Conservation (phyloP, 2,329 filamentous ascomycete genomes). For the Chaetoscypha palmicola region DNA sequence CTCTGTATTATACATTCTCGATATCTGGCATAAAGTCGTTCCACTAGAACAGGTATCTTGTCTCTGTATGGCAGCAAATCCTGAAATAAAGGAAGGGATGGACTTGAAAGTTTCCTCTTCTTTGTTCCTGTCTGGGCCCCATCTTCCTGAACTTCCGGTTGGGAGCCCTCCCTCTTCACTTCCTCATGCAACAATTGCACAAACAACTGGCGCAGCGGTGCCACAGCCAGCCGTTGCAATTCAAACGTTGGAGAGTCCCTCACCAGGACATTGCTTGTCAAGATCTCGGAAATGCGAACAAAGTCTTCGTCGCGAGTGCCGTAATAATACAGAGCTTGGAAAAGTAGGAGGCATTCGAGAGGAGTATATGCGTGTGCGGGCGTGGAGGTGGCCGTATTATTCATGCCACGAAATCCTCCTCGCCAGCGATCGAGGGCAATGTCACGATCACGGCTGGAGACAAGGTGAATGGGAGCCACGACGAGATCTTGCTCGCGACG, state of each 20-base stretch:
- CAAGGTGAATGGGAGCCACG: constrained; percentile 50
- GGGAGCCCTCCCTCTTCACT: constrained; percentile 42
- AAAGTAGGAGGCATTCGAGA: constrained; percentile 79
- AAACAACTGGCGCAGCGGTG: constrained; percentile 74
- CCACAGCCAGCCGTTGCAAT: constrained; percentile 63
- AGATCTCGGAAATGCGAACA: constrained; percentile 62
- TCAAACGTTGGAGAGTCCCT: constrained; percentile 66
- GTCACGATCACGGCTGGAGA: constrained; percentile 46
- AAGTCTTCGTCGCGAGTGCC: constrained; percentile 62
- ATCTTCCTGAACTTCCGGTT: constrained; percentile 33
- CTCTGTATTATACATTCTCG: constrained; percentile 60
- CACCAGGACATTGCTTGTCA: constrained; percentile 68
- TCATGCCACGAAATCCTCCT: constrained; percentile 50
- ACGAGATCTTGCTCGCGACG: constrained; percentile 12
- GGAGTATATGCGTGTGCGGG: constrained; percentile 68
- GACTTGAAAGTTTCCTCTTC: constrained; percentile 68
- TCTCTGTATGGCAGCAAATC: constrained; percentile 59
- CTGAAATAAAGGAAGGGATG: constrained; percentile 55
- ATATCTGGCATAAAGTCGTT: constrained; percentile 70
- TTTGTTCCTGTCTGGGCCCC: constrained; percentile 48
- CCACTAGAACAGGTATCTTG: constrained; percentile 62
- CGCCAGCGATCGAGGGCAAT: constrained; percentile 49
- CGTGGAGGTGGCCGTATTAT: constrained; percentile 51
- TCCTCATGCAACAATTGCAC: constrained; percentile 70
- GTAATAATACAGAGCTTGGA: constrained; percentile 67